Evolutionary conservation across 2,329 filamentous ascomycete species (phyloP).

Genomic region (Exophiala dermatitidis): DNA sequence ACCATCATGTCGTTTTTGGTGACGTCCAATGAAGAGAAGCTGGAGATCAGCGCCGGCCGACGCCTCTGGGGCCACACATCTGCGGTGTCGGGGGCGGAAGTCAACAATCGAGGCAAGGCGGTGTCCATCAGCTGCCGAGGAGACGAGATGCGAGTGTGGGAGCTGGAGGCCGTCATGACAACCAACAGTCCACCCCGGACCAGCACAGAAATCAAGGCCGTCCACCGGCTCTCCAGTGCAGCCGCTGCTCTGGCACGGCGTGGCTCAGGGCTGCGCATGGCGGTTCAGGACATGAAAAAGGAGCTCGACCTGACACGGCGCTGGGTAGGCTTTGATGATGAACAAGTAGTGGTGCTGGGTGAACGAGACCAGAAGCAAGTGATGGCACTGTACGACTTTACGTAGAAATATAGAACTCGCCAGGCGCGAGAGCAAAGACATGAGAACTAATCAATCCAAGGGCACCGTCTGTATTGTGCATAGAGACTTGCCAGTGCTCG

Average conservation of each 20-base stretch:
- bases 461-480: too few species aligned
- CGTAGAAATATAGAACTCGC: too few species aligned
- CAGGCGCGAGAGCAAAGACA: too few species aligned
- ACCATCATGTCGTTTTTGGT: constrained; percentile 77
- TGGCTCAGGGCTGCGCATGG: constrained; percentile 30
- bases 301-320: constrained; percentile 43
- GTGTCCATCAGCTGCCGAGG: constrained; percentile 81
- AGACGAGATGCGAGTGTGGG: constrained; percentile 77
- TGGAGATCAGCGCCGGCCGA: constrained; percentile 65
- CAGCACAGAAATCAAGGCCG: constrained; percentile 48
- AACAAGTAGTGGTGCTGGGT: constrained; percentile 80
- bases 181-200: constrained; percentile 36
- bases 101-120: constrained; percentile 76
- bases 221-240: constrained; percentile 19
- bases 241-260: constrained; percentile 26
- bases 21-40: constrained; percentile 57
- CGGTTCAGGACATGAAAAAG: constrained; percentile 33
- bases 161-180: constrained; percentile 58
- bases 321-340: constrained; percentile 84
- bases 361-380: constrained; percentile 63
- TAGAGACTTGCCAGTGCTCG: too few species aligned
- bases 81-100: constrained; percentile 75
- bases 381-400: constrained; percentile 82
- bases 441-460: too few species aligned
- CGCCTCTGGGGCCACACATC: constrained; percentile 89